Percentiles rank a stretch among this genome's conserved stretches.
Evolutionary conservation across 2,329 filamentous ascomycete species (phyloP).

Genomic region (Chaetomiaceae sp.): DNA sequence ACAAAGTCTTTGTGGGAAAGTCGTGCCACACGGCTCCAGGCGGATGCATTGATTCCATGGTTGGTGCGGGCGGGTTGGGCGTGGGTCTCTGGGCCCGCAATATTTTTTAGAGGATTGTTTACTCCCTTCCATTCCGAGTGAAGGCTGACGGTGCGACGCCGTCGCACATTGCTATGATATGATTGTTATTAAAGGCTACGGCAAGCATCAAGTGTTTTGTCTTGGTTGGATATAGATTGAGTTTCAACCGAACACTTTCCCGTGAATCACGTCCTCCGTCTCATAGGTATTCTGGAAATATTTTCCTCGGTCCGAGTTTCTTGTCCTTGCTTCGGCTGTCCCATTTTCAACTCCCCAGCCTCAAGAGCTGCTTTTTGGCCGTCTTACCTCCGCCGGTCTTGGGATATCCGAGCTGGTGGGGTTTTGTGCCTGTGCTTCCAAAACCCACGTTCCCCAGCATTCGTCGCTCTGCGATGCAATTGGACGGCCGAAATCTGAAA

Average conservation of each 20-base stretch:
- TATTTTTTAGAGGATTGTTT: background rate
- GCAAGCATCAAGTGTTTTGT: no score
- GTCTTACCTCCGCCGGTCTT: constrained; percentile 3
- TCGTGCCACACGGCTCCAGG: constrained; percentile 16
- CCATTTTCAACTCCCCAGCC: no score
- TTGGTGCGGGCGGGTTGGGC: no score
- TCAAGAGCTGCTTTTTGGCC: background rate
- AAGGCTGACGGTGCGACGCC: no score
- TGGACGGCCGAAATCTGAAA: constrained; percentile 15
- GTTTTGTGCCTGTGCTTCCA: constrained; percentile 2
- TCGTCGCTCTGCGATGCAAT: background rate
- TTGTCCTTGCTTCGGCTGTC: constrained; percentile 14
- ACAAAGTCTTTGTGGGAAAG: background rate
- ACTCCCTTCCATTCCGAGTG: background rate
- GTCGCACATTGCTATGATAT: no score
- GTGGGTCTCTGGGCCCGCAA: background rate
- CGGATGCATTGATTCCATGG: no score
- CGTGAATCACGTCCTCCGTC: no score
- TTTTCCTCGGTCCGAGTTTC: background rate
- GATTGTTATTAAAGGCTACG: no score
- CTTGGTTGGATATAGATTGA: no score
- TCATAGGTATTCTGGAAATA: background rate
- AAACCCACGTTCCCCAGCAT: background rate
- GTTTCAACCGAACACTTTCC: background rate
- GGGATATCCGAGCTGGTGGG: background rate